Evolutionary conservation across 1,284 basidiomycete species (phyloP), one percentile per base, ranked within the genome.

Genomic region (Irpex sp.): DNA sequence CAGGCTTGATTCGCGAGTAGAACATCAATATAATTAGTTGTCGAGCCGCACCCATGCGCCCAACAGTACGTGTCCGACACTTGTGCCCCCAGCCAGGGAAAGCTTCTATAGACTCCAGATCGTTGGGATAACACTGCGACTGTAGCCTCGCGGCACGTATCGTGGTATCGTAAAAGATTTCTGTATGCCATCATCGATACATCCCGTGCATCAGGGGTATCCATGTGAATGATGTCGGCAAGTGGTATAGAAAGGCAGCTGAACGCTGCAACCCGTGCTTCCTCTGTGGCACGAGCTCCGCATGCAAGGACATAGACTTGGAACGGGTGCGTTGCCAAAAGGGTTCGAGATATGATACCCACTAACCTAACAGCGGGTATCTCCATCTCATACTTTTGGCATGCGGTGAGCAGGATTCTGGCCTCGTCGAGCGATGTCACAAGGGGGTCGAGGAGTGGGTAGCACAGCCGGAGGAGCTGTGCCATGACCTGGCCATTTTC

Each of bases 311-410:
- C 19, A 34, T 36, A 57, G 9, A 57, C 56, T 9, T 9, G 56
- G 26, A 57, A 17, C 9, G 56, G 56, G 8, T 57, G 17, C 19
- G n/a, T 57, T 31, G 26, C 19, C 11, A 34, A 5, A 19, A 34
- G 11, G 4, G 19, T 38, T 34, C 56, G 15, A 17, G 11, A 31
- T 8, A 37, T 15, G 51, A 26, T 52, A n/a, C n/a, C n/a, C 19
- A 17, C 19, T 26, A 57, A 34, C 31, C 56, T 8, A 5, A 19
- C 11, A 15, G 8, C 19, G 7, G 37, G 11, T 17, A 17, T 19
- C 9, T 47, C 37, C 54, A 61, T 57, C 37, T 61, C 11, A 54
- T 61, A 61, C 31, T 61, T 57, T 9, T 48, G 19, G 19, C 19
- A 48, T 15, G 54, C 60, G 3, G 8, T 19, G 17, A 44, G 5